phyloP scores from a whole-genome alignment of 106 monocot genomes.

The Acanthochlamys bracteata region DNA sequence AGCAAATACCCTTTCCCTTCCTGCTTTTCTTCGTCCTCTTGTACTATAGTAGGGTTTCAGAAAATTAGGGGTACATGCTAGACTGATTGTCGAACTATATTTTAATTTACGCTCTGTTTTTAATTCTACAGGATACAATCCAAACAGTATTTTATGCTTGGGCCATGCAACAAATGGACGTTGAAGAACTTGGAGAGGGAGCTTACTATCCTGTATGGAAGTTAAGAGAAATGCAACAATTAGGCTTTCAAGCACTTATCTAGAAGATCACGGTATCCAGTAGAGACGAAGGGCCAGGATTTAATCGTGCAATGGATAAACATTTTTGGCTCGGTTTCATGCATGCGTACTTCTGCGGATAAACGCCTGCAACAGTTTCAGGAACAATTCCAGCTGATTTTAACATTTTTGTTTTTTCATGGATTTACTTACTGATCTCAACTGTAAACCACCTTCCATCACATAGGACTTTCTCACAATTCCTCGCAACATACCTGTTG shows the following conservation, averaged over 20 bases:
- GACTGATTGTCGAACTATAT: not conserved
- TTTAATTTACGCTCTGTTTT: slow-evolving; percentile 1
- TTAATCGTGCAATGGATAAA: not conserved
- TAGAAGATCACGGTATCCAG: slow-evolving; percentile 3
- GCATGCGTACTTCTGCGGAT: no score
- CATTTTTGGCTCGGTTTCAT: not conserved
- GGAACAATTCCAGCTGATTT: no score
- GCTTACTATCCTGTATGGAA: slow-evolving; percentile 56
- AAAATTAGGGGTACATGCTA: no score
- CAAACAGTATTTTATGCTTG: slow-evolving; percentile 78
- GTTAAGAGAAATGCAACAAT: slow-evolving; percentile 80
- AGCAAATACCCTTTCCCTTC: no score
- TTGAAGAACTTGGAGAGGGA: slow-evolving; percentile 67
- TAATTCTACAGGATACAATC: slow-evolving; percentile 59
- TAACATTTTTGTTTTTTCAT: no score
- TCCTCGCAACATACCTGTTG: no score
- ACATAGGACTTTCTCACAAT: no score
- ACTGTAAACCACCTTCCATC: no score
- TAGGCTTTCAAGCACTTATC: slow-evolving; percentile 67
- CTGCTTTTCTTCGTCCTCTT: no score
- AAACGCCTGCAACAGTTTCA: no score
- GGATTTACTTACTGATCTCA: no score
- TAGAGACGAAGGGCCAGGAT: not conserved
- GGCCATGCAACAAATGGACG: slow-evolving; percentile 86
- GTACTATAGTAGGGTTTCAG: no score